A percentile compares a stretch with the other conserved stretches of the same genome.
Conservation (phyloP, 1,139 yeast genomes). For the Pichia sp. region DNA sequence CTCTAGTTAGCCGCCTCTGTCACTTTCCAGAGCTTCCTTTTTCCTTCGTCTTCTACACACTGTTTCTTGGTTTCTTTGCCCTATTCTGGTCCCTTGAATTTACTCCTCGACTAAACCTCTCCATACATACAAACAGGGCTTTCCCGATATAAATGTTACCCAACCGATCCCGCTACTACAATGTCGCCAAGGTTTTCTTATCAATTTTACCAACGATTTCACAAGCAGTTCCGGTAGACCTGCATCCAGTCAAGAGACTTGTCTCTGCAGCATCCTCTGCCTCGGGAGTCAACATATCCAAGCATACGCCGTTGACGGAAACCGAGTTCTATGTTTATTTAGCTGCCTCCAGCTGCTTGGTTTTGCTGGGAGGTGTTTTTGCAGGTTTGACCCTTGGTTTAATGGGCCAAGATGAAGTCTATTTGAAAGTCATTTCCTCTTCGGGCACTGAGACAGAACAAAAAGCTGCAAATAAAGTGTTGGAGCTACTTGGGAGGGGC, state of each 20-base stretch:
- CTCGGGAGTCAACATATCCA: slow-evolving; percentile 1
- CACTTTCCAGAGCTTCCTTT: neutral
- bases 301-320: slow-evolving; percentile 24
- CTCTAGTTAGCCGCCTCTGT: neutral
- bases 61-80: neutral
- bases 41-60: neutral
- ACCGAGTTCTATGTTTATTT: slow-evolving; percentile 50
- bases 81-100: too few species aligned
- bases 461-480: slow-evolving; percentile 67
- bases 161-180: slow-evolving; percentile 8
- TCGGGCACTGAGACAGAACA: slow-evolving; percentile 59
- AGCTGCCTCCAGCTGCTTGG: slow-evolving; percentile 60
- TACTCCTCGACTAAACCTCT: too few species aligned
- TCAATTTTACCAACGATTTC: slow-evolving; percentile 14
- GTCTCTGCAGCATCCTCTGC: slow-evolving; percentile 6
- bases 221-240: slow-evolving; percentile 16
- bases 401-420: slow-evolving; percentile 98
- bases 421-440: slow-evolving; percentile 64
- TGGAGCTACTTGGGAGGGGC: slow-evolving; percentile 69
- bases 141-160: slow-evolving; percentile 4
- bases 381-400: slow-evolving; percentile 93
- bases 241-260: slow-evolving; percentile 12
- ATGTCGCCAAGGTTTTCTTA: slow-evolving; percentile 8
- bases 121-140: neutral
- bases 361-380: slow-evolving; percentile 88